Evolutionary conservation across 2,329 filamentous ascomycete species (phyloP), one percentile per base, ranked within the genome.

Genomic region (Uncinocarpus reesii): DNA sequence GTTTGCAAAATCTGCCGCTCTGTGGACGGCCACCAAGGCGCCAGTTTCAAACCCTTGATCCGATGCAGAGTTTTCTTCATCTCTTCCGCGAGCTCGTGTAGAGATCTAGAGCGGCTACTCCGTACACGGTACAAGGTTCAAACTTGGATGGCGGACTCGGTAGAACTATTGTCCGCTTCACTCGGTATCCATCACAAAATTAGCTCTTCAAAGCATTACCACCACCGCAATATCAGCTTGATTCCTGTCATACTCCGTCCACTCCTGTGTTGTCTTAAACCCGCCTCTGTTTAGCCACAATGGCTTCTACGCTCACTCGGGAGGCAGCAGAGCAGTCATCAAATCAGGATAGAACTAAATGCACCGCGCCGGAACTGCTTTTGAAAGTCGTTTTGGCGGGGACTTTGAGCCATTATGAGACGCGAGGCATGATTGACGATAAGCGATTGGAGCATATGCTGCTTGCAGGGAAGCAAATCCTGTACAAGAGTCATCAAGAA

Each of bases 371-470:
- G 42, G 70, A 71, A 58, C 60, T 72, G 23, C 65, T 72, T 56
- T 57, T 74, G 42, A 72, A 72, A 57, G 62, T 74, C 16, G 65
- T 73, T 26, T 56, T 73, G 35, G 64, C 64, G 26, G 68, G 70
- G 38, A 72, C 71, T 21, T 59, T 72, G 56, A 75, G 77, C 50
- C 78, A 81, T 59, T 81, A 80, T 67, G 74, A 76, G 58, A 74
- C 71, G 46, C 71, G 74, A 5, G 75, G 72, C 21, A 78, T 81
- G 62, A 74, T 81, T 57, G 74, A 77, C 53, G 75, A 78, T 50
- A 72, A 73, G 51, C 75, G 73, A 16, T 64, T 81, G 58, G 75
- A 77, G 50, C 66, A 71, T 54, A 71, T 78, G 65, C 67, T 81
- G 44, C 73, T 77, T 44, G 72, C 76, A 26, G 75, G 75, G 51